phyloP scores from a whole-genome alignment of 1,284 basidiomycete genomes.

The Ceratobasidium sp. region DNA sequence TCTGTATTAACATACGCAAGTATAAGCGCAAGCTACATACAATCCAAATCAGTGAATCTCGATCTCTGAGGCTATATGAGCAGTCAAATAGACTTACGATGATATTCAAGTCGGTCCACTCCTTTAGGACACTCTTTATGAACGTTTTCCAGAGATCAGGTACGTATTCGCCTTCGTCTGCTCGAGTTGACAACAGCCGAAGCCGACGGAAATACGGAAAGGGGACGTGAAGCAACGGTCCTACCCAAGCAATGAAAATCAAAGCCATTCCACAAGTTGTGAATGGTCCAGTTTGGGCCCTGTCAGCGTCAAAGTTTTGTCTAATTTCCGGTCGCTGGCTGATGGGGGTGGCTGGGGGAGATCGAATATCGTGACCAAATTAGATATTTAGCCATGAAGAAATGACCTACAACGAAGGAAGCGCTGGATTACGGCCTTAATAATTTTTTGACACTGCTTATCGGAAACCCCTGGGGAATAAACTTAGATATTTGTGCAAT shows the following conservation, averaged over 20 bases:
- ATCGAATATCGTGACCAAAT: neutral
- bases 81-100: neutral
- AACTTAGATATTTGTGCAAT: neutral
- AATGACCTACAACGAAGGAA: conserved; percentile 4
- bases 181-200: neutral
- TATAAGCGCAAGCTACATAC: conserved; percentile 18
- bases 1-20: conserved; percentile 3
- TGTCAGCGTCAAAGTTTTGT: neutral
- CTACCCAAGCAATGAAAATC: conserved; percentile 13
- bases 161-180: conserved; percentile 19
- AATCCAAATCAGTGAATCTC: neutral
- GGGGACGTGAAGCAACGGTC: conserved; percentile 19
- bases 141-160: conserved; percentile 22
- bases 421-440: conserved; percentile 25
- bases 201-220: conserved; percentile 25
- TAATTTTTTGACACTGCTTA: conserved; percentile 38
- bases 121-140: conserved; percentile 23
- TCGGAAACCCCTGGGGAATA: conserved; percentile 17
- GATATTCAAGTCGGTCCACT: conserved; percentile 30
- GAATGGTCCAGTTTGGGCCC: neutral
- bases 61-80: neutral
- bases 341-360: neutral
- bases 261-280: neutral
- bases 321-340: neutral
- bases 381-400: no score